Evolutionary conservation across 2,329 filamentous ascomycete species (phyloP).

Genomic region (Erysiphe pisi): DNA sequence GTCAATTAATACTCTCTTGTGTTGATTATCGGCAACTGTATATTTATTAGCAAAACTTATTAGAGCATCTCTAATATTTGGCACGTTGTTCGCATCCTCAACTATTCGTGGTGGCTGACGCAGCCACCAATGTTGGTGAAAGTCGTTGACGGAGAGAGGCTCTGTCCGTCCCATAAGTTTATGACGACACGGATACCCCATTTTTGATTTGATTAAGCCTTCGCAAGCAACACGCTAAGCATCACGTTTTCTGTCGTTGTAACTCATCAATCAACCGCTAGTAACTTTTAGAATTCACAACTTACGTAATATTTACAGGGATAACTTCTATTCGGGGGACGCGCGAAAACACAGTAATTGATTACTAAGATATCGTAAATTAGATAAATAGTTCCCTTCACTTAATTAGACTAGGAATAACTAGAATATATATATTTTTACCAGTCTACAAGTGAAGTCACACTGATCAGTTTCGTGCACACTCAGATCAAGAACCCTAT

Average conservation of each 20-base stretch:
- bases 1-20: no score
- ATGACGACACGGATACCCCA: no score
- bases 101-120: no score
- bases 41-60: no score
- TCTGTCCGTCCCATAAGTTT: no score
- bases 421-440: not conserved
- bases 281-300: not conserved
- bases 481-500: constrained; percentile 26
- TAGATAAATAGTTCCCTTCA: not conserved
- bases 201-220: no score
- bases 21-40: no score
- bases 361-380: not conserved
- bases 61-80: no score
- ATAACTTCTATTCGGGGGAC: not conserved
- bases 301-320: not conserved
- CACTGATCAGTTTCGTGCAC: constrained; percentile 26
- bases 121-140: no score
- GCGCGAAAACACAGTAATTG: not conserved
- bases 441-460: constrained; percentile 23
- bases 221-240: no score
- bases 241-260: not conserved
- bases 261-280: not conserved
- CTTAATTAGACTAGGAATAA: not conserved
- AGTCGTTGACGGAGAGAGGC: no score
- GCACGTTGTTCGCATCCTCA: no score